A percentile compares a stretch with the other conserved stretches of the same genome.
phyloP scores from a whole-genome alignment of 495 filamentous ascomycete genomes.

The Melanomma pulvis-pyrius region DNA sequence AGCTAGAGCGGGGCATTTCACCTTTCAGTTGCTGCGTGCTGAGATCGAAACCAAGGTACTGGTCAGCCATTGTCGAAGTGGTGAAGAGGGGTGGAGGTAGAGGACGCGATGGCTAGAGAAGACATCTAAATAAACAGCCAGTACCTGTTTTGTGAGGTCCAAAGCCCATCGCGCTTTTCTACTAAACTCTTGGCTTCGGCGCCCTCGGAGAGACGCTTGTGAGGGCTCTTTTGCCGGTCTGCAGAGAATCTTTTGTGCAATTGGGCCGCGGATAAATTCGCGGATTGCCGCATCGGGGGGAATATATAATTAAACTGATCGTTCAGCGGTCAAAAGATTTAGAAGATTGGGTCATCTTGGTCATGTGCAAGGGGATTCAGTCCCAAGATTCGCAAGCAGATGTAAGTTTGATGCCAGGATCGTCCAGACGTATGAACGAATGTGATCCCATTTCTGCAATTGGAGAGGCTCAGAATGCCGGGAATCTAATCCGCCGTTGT shows the following conservation, averaged over 20 bases:
- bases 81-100: background rate
- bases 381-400: background rate
- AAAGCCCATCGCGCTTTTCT: background rate
- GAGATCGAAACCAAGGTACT: conserved; percentile 93
- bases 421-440: background rate
- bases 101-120: conserved; percentile 1
- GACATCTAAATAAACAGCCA: conserved; percentile 25
- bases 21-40: conserved; percentile 96
- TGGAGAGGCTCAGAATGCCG: background rate
- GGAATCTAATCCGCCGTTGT: background rate
- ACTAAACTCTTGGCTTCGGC: background rate
- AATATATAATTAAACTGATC: background rate
- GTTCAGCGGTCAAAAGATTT: background rate
- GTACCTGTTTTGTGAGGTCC: conserved; percentile 12
- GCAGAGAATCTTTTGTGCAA: conserved; percentile 1
- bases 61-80: conserved; percentile 48
- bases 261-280: conserved; percentile 28
- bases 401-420: background rate
- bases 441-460: background rate
- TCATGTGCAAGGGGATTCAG: background rate
- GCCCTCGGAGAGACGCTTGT: conserved; percentile 10
- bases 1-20: conserved; percentile 37
- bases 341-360: background rate
- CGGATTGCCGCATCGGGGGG: conserved; percentile 20
- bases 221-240: conserved; percentile 27